phyloP scores from a whole-genome alignment of 129 eudicot genomes.

The Centrapalus pauciflorus region DNA sequence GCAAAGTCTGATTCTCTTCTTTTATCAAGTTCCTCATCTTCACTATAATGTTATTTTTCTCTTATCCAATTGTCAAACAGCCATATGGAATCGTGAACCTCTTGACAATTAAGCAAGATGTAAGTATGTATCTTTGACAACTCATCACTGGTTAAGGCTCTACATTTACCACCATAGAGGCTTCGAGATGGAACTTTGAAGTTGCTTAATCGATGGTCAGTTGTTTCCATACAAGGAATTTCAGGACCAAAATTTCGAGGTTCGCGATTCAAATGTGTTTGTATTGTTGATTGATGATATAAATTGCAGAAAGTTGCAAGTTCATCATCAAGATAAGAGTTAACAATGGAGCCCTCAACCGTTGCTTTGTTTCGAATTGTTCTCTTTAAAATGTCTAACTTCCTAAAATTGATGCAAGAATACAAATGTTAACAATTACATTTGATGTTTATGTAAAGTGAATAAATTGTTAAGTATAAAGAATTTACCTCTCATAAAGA shows the following conservation, averaged over 20 bases:
- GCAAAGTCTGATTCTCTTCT: too few species aligned
- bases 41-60: too few species aligned
- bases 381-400: too few species aligned
- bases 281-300: background rate
- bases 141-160: background rate
- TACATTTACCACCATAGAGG: background rate
- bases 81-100: too few species aligned
- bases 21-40: too few species aligned
- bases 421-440: too few species aligned
- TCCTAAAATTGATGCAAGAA: background rate
- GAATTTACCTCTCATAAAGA: constrained; percentile 8
- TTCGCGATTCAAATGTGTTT: background rate
- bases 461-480: background rate
- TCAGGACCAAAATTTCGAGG: background rate
- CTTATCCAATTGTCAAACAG: too few species aligned
- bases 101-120: too few species aligned
- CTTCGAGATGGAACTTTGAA: background rate
- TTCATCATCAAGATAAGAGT: background rate
- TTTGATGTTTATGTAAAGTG: background rate
- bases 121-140: background rate
- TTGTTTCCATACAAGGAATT: background rate
- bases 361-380: too few species aligned
- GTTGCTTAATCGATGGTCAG: background rate
- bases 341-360: too few species aligned
- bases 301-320: background rate